Evolutionary conservation across 345 rosid genomes (phyloP), one percentile per base, ranked within the genome.

Genomic region (Noccaea bulbosa): DNA sequence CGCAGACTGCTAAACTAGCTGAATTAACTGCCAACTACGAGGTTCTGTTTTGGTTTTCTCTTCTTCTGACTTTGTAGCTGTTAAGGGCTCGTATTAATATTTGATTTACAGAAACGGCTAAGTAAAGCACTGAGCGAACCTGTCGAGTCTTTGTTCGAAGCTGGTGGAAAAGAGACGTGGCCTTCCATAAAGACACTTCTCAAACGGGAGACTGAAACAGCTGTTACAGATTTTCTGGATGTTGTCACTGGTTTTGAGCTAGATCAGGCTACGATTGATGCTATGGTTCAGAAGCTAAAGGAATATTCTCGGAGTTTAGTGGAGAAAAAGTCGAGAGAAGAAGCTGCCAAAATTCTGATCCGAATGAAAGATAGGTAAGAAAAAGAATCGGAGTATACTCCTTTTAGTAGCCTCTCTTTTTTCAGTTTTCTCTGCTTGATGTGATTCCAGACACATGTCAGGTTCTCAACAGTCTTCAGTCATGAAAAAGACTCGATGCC

Each of bases 291-390:
- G 74, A 79, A 78, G 60, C 70, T 89, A 54, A 79, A 81, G 70
- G 74, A 81, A 30, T 75, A 63, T 77, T 84, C 91, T 41, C 81
- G 81, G 73, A 78, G 80, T 71, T 37, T 89, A 50, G 89, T 87
- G 54, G 85, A 78, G 83, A 87, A 83, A 69, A 89, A 84, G 45
- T 87, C 92, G 32, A 89, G 83, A 80, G 89, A 89, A 79, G 88
- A 83, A 70, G 91, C 96, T 40, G 86, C 83, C 46, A 84, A 87
- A 77, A 81, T 85, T 79, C 72, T 89, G 66, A 84, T 86, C 63
- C 81, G 74, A 78, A 89, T 89, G 93, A 85, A 89, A 79, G 92
- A 84, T 72, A 81, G 88, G 96, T 87, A 59, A 44, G 52, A 43
- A 59, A 33, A 22, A 52, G 2, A 67, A 67, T 51, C 41, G n/a